Base-by-base conservation (phyloP, 176 grass and related monocot genomes). In the Urochloa ruziziensis region DNA sequence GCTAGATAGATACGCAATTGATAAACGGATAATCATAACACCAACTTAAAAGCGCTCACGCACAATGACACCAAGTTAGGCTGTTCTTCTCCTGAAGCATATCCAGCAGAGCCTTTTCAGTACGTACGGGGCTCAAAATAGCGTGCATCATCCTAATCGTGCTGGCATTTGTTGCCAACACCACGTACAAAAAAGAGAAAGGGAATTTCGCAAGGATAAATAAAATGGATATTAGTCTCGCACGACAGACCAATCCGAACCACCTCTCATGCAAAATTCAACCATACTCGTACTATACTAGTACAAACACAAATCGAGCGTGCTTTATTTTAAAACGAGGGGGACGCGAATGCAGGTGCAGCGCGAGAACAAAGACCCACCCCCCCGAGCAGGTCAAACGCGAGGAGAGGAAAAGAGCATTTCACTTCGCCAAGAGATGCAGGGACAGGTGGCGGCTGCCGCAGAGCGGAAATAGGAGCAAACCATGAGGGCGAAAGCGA, bases 301-400 rank as follows among this genome's bases (percentile, higher is more conserved):
- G 33, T 66, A 54, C 1, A 9, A 21, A 54, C 16, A 52, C n/a
- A n/a, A 2, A 23, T 15, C 56, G 13, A 23, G 36, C 49, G 17
- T 49, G 28, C 80, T 88, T 83, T 83, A 71, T 53, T 88, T 88
- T 70, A 33, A 88, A 83, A 17, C 7, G n/a, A n/a, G 2, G 23
- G 17, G 17, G 10, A 47, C 4, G 9, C n/a, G n/a, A n/a, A n/a
- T n/a, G n/a, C n/a, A n/a, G n/a, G n/a, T n/a, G n/a, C n/a, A n/a
- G 11, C 9, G 23, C 79, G 60, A 6, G 29, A 36, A 4, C 51
- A 19, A 21, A 53, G 19, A 21, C 16, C 14, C 48, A 15, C 3
- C 19, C 48, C 16, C 13, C 51, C 0, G 4, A 21, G 33, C 71
- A 25, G 54, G 63, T 70, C 72, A 77, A 82, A 87, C 23, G 10